These are phyloP conservation scores for Castanea mollissima DNA, from an alignment of 306 rosid species.

Conservation along the genomic window DNA sequence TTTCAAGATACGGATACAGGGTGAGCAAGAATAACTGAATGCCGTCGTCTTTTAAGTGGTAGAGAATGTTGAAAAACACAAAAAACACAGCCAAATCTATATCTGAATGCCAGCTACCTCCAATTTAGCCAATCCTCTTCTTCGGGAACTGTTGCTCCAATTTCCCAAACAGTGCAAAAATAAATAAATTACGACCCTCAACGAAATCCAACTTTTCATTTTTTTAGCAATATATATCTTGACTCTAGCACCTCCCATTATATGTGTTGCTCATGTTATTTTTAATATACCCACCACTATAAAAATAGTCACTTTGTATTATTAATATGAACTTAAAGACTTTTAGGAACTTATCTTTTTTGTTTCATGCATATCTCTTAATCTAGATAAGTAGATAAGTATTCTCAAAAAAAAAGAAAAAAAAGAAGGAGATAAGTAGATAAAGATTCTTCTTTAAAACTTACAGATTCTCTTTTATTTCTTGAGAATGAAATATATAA, in stretches of 20 bases:
- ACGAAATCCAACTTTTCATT: not conserved
- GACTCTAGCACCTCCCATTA: not conserved
- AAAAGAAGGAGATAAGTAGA: too few relatives aligned
- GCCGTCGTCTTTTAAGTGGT: constrained; percentile 51
- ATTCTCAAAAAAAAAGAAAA: too few relatives aligned
- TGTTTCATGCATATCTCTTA: too few relatives aligned
- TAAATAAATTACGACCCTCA: not conserved
- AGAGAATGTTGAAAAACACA: constrained; percentile 43
- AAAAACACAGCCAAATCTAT: constrained; percentile 4
- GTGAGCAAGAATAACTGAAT: constrained; percentile 30
- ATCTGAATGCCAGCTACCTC: constrained; percentile 23
- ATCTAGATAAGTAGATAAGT: too few relatives aligned
- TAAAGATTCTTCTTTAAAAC: too few relatives aligned
- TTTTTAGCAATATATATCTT: not conserved
- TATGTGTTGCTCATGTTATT: not conserved
- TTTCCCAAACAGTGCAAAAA: constrained; percentile 33
- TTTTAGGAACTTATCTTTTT: too few relatives aligned
- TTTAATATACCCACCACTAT: too few relatives aligned
- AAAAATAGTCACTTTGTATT: too few relatives aligned
- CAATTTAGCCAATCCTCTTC: constrained; percentile 27
- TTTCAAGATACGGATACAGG: constrained; percentile 50
- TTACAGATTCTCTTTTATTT: too few relatives aligned
- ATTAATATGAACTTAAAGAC: too few relatives aligned
- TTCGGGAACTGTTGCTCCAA: constrained; percentile 44
- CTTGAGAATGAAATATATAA: too few relatives aligned